phyloP scores from a whole-genome alignment of 2,329 filamentous ascomycete species.

The Venturia pyrina region DNA sequence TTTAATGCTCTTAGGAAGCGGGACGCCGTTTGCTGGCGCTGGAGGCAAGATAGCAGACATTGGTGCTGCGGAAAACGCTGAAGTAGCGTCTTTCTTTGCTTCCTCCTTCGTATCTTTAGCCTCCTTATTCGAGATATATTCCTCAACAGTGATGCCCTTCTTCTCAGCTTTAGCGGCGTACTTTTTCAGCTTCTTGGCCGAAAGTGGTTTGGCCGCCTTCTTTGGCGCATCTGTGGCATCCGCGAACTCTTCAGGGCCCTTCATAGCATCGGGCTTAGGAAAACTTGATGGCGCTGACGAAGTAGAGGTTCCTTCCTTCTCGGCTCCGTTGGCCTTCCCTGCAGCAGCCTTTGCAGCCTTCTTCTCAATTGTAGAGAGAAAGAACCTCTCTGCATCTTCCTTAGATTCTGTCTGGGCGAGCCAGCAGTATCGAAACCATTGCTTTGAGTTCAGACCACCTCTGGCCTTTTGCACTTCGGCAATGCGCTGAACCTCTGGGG shows the following conservation, averaged over 20 bases:
- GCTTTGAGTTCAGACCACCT: constrained; percentile 1
- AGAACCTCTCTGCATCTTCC: constrained; percentile 1
- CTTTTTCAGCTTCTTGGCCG: constrained; percentile 5
- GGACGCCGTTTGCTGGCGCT: not conserved
- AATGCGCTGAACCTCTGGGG: not conserved
- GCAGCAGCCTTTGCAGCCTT: not conserved
- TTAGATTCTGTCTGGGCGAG: not conserved
- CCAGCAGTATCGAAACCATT: constrained; percentile 5
- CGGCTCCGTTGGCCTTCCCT: not conserved
- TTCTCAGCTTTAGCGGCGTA: constrained; percentile 8
- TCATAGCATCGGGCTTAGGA: constrained; percentile 2
- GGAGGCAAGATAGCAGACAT: not conserved
- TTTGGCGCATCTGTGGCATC: not conserved
- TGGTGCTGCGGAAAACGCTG: not conserved
- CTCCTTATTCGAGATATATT: not conserved
- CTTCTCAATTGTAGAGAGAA: not conserved
- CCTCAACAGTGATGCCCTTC: constrained; percentile 13
- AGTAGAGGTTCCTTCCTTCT: not conserved
- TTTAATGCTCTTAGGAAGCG: not conserved
- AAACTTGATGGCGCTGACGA: not conserved
- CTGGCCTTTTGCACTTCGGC: not conserved
- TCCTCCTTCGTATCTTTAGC: constrained; percentile 6
- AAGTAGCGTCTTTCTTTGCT: not conserved
- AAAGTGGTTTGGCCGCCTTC: not conserved
- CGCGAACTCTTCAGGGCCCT: not conserved